Percentiles rank a stretch among this genome's conserved stretches.
These are phyloP conservation scores for Acanthamoeba castellanii DNA, from an alignment of 208 protist genomes.

Conservation along the genomic window DNA sequence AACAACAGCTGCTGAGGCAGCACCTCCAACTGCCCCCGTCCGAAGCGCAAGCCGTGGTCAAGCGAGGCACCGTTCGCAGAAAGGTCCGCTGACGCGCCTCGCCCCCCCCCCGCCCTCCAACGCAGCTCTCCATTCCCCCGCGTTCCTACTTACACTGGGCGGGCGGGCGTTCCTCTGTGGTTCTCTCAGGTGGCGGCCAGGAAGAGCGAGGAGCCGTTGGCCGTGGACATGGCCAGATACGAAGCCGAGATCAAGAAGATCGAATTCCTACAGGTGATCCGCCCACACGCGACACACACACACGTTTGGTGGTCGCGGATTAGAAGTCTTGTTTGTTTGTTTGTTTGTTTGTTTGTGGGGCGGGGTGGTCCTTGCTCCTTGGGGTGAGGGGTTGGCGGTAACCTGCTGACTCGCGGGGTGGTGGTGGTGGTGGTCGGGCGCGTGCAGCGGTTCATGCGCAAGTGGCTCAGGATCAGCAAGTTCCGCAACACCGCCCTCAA, in stretches of 20 bases:
- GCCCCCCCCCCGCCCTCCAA: background rate
- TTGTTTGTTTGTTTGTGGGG: too few species aligned
- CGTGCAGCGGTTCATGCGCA: conserved; percentile 40
- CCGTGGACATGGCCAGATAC: conserved; percentile 45
- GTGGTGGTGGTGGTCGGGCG: background rate
- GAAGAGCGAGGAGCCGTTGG: background rate
- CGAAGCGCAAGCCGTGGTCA: background rate
- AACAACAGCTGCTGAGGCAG: conserved; percentile 1
- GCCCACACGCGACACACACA: background rate
- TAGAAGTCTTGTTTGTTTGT: too few species aligned
- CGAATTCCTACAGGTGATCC: background rate
- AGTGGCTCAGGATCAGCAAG: conserved; percentile 33
- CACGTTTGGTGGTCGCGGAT: too few species aligned
- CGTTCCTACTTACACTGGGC: too few species aligned
- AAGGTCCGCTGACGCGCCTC: background rate
- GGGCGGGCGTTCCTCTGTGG: background rate
- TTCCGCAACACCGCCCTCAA: conserved; percentile 46
- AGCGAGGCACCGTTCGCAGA: conserved; percentile 11
- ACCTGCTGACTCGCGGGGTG: too few species aligned
- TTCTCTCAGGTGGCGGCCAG: background rate
- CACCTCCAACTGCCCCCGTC: conserved; percentile 18
- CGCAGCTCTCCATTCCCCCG: too few species aligned
- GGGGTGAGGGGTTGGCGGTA: too few species aligned
- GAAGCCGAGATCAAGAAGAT: conserved; percentile 19
- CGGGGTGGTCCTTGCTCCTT: too few species aligned